Percentiles rank a stretch among this genome's conserved stretches.
Evolutionary conservation across 2,329 filamentous ascomycete species (phyloP).

Genomic region (Aureobasidium pullulans): DNA sequence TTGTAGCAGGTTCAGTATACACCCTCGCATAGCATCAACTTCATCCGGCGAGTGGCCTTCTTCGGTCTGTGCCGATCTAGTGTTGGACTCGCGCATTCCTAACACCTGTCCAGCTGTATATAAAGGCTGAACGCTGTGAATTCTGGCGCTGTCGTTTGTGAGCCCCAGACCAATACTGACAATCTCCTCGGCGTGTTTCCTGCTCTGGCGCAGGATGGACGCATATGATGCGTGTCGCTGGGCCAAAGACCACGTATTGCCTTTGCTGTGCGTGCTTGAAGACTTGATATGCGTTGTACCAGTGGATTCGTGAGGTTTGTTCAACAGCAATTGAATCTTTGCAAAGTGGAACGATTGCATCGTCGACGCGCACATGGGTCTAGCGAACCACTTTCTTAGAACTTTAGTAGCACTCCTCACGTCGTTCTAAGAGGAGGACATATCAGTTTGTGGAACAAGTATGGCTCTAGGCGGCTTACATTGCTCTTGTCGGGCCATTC

Average conservation of each 20-base stretch:
- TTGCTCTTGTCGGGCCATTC: constrained; percentile 14
- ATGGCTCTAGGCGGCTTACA: neutral
- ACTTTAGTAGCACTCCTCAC: constrained; percentile 18
- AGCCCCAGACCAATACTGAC: constrained; percentile 52
- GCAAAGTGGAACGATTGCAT: constrained; percentile 62
- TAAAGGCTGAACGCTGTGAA: constrained; percentile 52
- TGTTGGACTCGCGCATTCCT: constrained; percentile 22
- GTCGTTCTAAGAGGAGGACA: neutral
- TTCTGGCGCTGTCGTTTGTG: constrained; percentile 49
- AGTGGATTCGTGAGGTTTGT: constrained; percentile 51
- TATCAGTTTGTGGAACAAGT: neutral
- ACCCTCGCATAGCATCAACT: constrained; percentile 41
- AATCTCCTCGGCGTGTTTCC: constrained; percentile 54
- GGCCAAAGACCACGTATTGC: constrained; percentile 40
- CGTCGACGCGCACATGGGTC: constrained; percentile 57
- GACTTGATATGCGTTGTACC: constrained; percentile 13
- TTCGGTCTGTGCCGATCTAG: constrained; percentile 20
- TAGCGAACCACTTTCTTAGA: constrained; percentile 55
- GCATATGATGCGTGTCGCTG: constrained; percentile 51
- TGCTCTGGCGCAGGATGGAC: constrained; percentile 48
- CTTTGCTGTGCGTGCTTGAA: neutral
- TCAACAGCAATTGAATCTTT: constrained; percentile 53
- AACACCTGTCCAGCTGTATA: constrained; percentile 58
- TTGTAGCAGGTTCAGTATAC: constrained; percentile 48
- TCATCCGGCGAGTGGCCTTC: constrained; percentile 19